Base-by-base conservation (phyloP, 495 filamentous ascomycete species). In the Neurospora pannonica region DNA sequence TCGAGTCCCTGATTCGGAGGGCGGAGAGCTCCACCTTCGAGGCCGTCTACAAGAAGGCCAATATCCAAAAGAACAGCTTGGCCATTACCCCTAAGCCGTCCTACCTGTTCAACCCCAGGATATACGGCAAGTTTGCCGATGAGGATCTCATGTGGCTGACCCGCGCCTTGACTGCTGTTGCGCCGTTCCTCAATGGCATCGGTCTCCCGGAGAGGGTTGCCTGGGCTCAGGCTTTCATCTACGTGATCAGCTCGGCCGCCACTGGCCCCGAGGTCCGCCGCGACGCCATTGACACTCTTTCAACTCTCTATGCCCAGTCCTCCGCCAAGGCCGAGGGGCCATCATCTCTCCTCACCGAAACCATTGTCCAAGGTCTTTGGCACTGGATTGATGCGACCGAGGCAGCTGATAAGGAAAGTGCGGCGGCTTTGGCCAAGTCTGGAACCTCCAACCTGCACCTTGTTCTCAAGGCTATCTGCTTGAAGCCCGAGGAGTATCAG, bases 191-290 rank as follows among this genome's bases (percentile, higher is more conserved):
- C 19, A 70, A 70, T 13, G 74, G 81, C 28, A 81, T 74, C 39
- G 70, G 73, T 11, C 74, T 79, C 0, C 71, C 79, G 0, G 78
- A 85, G 31, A 80, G 85, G 74, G 81, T 87, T 71, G 87, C 88
- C 3, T 98, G 96, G 95, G 90, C 90, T 17, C 91, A 96, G 78
- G 89, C 91, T 0, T 89, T 96, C 70, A 90, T 98, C 34, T 98
- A 91, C 77, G 79, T 91, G n/a, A 87, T 97, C 42, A 90, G 88
- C 46, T 90, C 89, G 1, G 79, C 88, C 10, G 79, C 77, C 15
- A 82, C 93, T 13, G 83, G 91, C 7, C 86, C 89, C 4, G 83
- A 78, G 5, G 84, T 90, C 46, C 89, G 92, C 72, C 88, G 88
- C 42, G 83, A 88, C 67, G 88, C 93, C 3, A 85, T 84, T 17